Percentiles rank a stretch among this genome's conserved stretches.
Evolutionary conservation across 2,329 filamentous ascomycete genomes (phyloP).

Genomic region (Aspergillus fructus): DNA sequence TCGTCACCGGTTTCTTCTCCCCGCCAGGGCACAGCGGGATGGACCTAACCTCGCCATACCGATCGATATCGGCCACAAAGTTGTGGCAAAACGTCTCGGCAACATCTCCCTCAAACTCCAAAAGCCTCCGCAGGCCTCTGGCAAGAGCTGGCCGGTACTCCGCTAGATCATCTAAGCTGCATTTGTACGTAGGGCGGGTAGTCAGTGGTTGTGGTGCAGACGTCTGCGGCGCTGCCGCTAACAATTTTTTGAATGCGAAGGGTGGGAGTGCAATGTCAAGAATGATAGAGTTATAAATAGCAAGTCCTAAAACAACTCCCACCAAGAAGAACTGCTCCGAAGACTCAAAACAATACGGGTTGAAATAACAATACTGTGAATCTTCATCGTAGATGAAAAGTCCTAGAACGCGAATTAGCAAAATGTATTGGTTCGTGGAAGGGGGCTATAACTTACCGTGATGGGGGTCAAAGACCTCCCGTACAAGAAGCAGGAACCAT

Average conservation of each 20-base stretch:
- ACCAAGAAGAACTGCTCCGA: conserved; percentile 91
- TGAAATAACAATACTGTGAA: conserved; percentile 89
- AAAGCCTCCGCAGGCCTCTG: conserved; percentile 69
- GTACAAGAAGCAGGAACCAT: conserved; percentile 85
- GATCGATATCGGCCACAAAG: conserved; percentile 75
- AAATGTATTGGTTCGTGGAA: neutral
- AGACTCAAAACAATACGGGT: conserved; percentile 83
- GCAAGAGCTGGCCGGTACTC: conserved; percentile 78
- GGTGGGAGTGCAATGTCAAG: conserved; percentile 84
- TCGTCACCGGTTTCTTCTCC: conserved; percentile 75
- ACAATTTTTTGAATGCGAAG: conserved; percentile 83
- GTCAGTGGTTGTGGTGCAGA: conserved; percentile 57
- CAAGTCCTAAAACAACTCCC: conserved; percentile 80
- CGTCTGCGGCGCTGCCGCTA: conserved; percentile 70
- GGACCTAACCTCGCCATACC: conserved; percentile 67
- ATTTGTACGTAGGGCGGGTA: conserved; percentile 61
- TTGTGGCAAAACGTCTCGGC: conserved; percentile 76
- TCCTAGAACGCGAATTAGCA: conserved; percentile 50
- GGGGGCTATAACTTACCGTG: conserved; percentile 62
- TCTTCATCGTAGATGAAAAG: conserved; percentile 92
- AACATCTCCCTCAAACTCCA: conserved; percentile 83
- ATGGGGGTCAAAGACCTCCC: conserved; percentile 87
- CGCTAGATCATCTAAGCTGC: conserved; percentile 76
- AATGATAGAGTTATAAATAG: conserved; percentile 94
- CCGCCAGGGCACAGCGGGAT: conserved; percentile 74